Evolutionary conservation across 2,329 filamentous ascomycete genomes (phyloP).

Genomic region (Phaeoacremonium minimum): DNA sequence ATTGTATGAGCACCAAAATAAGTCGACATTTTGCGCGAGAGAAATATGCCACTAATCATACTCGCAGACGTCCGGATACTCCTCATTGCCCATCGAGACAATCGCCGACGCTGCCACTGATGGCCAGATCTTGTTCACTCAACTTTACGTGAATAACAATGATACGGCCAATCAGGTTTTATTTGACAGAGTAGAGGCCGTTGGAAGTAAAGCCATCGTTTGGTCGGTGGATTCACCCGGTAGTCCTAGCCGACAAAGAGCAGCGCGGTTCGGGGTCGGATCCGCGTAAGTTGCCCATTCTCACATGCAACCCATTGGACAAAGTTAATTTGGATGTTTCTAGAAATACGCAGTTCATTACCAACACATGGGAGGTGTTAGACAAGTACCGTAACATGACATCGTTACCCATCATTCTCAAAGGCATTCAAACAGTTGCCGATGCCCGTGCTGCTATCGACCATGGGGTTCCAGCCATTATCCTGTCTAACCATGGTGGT

Average conservation of each 20-base stretch:
- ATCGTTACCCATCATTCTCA: constrained; percentile 31
- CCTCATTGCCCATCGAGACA: constrained; percentile 27
- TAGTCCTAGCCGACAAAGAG: constrained; percentile 32
- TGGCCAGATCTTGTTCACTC: constrained; percentile 29
- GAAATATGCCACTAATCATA: neutral
- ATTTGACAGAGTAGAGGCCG: constrained; percentile 23
- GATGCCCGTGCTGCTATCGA: constrained; percentile 29
- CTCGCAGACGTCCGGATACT: constrained; percentile 25
- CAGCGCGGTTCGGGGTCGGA: constrained; percentile 30
- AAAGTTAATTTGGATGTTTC: too few species aligned
- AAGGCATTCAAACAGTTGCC: constrained; percentile 31
- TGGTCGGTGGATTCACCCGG: constrained; percentile 35
- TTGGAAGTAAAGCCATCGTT: constrained; percentile 29
- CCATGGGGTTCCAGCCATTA: constrained; percentile 26
- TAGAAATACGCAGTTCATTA: constrained; percentile 4
- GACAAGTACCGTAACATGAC: constrained; percentile 27
- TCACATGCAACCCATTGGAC: too few species aligned
- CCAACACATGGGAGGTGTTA: constrained; percentile 28
- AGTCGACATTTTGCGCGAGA: too few species aligned
- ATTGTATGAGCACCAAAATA: too few species aligned
- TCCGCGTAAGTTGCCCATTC: too few species aligned
- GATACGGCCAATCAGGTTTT: constrained; percentile 24
- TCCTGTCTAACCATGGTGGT: constrained; percentile 38
- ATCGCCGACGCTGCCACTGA: constrained; percentile 25
- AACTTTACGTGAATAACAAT: constrained; percentile 26